Evolutionary conservation across 2,329 filamentous ascomycete genomes (phyloP).

Genomic region (Phoma sp.): DNA sequence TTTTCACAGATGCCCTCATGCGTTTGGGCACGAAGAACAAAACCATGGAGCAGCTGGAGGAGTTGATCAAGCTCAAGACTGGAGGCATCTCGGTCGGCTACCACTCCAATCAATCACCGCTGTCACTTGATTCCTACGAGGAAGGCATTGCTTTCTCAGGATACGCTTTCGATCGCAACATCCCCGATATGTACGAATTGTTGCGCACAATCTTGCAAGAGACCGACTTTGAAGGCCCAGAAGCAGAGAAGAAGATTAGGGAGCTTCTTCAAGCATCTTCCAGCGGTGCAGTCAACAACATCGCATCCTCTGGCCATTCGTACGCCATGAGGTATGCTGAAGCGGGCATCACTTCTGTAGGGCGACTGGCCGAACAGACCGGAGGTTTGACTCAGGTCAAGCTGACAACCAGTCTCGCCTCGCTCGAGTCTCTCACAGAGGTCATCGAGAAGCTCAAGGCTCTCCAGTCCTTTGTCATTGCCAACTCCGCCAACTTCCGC

Average conservation of each 20-base stretch:
- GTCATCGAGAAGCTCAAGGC: constrained; percentile 82
- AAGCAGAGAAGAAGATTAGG: constrained; percentile 80
- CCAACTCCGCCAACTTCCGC: constrained; percentile 70
- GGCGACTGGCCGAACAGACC: constrained; percentile 81
- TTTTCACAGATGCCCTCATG: constrained; percentile 93
- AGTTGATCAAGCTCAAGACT: constrained; percentile 94
- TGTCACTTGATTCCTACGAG: constrained; percentile 70
- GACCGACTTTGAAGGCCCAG: constrained; percentile 85
- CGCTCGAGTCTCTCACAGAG: constrained; percentile 73
- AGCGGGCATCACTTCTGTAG: constrained; percentile 74
- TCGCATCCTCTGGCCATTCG: constrained; percentile 87
- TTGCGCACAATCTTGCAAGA: constrained; percentile 80
- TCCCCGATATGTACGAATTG: constrained; percentile 89
- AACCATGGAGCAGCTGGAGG: constrained; percentile 93
- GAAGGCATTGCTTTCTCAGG: constrained; percentile 87
- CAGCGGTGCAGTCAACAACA: constrained; percentile 87
- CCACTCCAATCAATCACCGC: constrained; percentile 79
- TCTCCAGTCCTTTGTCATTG: constrained; percentile 80
- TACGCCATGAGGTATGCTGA: constrained; percentile 86
- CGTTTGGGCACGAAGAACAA: constrained; percentile 86
- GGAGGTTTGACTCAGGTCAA: constrained; percentile 89
- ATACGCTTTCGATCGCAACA: constrained; percentile 86
- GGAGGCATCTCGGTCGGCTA: constrained; percentile 87
- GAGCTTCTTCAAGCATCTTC: constrained; percentile 86
- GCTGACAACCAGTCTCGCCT: constrained; percentile 78